A percentile compares a stretch with the other conserved stretches of the same genome.
Evolutionary conservation across 2,329 filamentous ascomycete genomes (phyloP).

Genomic region (Cordyceps cicadae): DNA sequence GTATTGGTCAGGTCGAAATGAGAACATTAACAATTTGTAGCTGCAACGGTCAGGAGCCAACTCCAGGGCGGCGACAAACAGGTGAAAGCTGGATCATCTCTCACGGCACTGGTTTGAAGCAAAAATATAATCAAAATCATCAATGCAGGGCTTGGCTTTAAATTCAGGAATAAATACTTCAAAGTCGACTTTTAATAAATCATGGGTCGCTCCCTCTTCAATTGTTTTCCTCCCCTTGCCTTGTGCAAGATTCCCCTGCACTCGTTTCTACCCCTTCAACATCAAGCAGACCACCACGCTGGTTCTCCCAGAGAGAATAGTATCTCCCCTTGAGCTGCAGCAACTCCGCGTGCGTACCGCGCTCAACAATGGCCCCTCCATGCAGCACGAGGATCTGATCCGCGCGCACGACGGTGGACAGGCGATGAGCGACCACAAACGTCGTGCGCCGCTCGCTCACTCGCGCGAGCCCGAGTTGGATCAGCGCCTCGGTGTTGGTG

Average conservation of each 20-base stretch:
- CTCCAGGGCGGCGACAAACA: too few species aligned
- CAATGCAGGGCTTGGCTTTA: too few species aligned
- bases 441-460: constrained; percentile 42
- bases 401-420: constrained; percentile 49
- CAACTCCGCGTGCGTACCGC: constrained; percentile 41
- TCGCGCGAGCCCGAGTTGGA: constrained; percentile 44
- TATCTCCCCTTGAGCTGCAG: constrained; percentile 39
- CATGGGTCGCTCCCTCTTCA: neutral
- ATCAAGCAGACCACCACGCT: constrained; percentile 17
- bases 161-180: too few species aligned
- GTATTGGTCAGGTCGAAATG: too few species aligned
- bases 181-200: too few species aligned
- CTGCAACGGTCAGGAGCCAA: too few species aligned
- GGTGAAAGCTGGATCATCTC: too few species aligned
- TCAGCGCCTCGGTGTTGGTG: constrained; percentile 50
- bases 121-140: too few species aligned
- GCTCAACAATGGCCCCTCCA: constrained; percentile 41
- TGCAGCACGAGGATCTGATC: constrained; percentile 48
- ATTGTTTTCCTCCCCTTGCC: neutral
- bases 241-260: neutral
- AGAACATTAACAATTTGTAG: too few species aligned
- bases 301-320: constrained; percentile 44
- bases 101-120: too few species aligned
- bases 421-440: constrained; percentile 46
- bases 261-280: neutral